These are phyloP conservation scores for Earliella scabrosa DNA, from an alignment of 1,284 basidiomycete species.

Conservation along the genomic window DNA sequence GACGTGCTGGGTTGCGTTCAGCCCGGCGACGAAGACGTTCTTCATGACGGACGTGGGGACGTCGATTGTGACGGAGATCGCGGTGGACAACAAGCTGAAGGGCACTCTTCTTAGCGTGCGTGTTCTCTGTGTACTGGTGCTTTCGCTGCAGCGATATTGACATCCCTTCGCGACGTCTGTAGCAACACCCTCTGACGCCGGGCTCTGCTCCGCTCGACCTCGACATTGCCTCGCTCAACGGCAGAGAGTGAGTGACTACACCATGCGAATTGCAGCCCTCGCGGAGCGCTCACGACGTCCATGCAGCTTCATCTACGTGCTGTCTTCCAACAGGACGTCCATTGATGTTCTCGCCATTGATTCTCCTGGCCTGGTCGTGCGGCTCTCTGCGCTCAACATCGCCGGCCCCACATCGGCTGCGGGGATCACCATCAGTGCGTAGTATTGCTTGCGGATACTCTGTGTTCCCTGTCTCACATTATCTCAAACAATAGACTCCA, in stretches of 20 bases:
- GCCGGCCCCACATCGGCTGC: constrained; percentile 40
- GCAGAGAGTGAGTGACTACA: constrained; percentile 49
- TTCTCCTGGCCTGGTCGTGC: constrained; percentile 42
- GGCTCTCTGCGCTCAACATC: constrained; percentile 45
- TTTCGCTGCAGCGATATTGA: background rate
- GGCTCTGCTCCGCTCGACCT: constrained; percentile 51
- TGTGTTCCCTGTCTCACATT: background rate
- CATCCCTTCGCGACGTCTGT: background rate
- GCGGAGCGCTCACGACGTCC: background rate
- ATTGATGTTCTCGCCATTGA: constrained; percentile 47
- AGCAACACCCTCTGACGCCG: constrained; percentile 47
- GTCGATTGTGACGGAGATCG: constrained; percentile 49
- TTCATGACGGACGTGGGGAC: constrained; percentile 52
- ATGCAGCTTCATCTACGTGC: constrained; percentile 49
- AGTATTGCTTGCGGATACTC: background rate
- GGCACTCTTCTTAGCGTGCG: constrained; percentile 46
- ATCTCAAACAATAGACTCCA: constrained; percentile 38
- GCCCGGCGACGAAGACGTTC: constrained; percentile 50
- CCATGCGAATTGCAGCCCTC: no score
- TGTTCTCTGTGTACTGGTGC: background rate
- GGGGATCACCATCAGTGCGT: constrained; percentile 44
- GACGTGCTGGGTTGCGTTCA: constrained; percentile 54
- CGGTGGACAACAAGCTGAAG: constrained; percentile 48
- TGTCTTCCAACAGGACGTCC: constrained; percentile 44
- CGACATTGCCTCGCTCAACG: constrained; percentile 45